A percentile compares a stretch with the other conserved stretches of the same genome.
Conservation (phyloP, 148 eudicot genomes). For the Persicaria maculosa region DNA sequence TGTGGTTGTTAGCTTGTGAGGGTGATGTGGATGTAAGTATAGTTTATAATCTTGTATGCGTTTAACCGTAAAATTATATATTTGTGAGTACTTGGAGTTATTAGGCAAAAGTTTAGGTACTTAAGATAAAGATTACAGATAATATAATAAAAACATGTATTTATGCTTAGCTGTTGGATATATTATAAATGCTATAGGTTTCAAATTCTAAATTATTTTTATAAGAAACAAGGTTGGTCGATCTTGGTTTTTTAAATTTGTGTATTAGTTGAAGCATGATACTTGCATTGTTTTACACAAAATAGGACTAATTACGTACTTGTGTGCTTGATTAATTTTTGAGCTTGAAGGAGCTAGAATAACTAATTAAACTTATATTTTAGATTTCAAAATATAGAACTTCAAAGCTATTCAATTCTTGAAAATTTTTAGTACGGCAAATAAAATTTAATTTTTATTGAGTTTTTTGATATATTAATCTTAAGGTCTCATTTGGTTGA, state of each 20-base stretch:
- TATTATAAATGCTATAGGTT: background rate
- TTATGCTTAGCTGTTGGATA: background rate
- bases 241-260: background rate
- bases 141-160: background rate
- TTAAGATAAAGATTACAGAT: background rate
- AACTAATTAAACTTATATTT: background rate
- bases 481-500: background rate
- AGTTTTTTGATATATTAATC: background rate
- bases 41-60: background rate
- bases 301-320: background rate
- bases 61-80: background rate
- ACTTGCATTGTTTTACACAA: background rate
- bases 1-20: background rate
- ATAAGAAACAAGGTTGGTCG: background rate
- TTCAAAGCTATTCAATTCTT: too few species aligned
- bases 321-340: too few species aligned
- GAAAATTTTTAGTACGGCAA: too few species aligned
- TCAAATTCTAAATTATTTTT: background rate
- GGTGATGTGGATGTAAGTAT: conserved; percentile 6
- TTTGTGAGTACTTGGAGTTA: background rate
- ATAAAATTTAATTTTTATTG: too few species aligned
- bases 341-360: too few species aligned
- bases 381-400: background rate
- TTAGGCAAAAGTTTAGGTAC: background rate
- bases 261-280: background rate